Evolutionary conservation across 768 basidiomycete species (phyloP), one percentile per base, ranked within the genome.

Genomic region (Lactifluus piperatus): DNA sequence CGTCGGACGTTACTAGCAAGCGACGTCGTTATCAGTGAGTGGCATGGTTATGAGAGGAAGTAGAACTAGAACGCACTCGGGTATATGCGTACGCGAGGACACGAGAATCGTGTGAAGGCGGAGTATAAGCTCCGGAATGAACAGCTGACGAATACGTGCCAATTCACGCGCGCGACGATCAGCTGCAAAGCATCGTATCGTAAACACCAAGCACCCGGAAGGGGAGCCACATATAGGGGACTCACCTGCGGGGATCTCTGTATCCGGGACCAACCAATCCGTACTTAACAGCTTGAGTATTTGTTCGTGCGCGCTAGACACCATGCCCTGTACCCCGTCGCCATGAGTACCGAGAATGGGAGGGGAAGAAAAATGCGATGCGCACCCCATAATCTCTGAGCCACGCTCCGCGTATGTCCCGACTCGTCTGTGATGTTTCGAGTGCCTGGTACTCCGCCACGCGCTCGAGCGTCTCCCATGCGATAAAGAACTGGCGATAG

Each of bases 121-220:
- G 63, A 97, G 78, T 65, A 97, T 82, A 22, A 97, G 77, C 69
- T 97, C 93, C 0, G 94, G 95, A 26, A 97, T 76, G 71, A 87
- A 94, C 30, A 94, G 83, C 66, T 93, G 86, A 43, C 94, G 83
- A 52, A 95, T 87, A n/a, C 87, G 82, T 13, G 80, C 72, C 47
- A 95, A 79, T 62, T 94, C 91, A 22, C 75, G 75, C 24, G 75
- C 76, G 27, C 87, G 78, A 7, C 77, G 78, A 48, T 84, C 79
- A 43, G 72, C 81, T 79, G 44, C 10, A 20, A 36, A n/a, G 3
- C 20, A 26, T 49, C 22, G 9, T 14, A 14, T 2, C 16, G 27
- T 56, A 4, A 39, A 37, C 6, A 34, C 29, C 4, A 5, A 1
- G 30, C 4, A 32, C 30, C 6, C 3, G 30, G 6, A 32, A 5